Conservation (phyloP, 2,329 filamentous ascomycete genomes). For the Venturia oleaginea region DNA sequence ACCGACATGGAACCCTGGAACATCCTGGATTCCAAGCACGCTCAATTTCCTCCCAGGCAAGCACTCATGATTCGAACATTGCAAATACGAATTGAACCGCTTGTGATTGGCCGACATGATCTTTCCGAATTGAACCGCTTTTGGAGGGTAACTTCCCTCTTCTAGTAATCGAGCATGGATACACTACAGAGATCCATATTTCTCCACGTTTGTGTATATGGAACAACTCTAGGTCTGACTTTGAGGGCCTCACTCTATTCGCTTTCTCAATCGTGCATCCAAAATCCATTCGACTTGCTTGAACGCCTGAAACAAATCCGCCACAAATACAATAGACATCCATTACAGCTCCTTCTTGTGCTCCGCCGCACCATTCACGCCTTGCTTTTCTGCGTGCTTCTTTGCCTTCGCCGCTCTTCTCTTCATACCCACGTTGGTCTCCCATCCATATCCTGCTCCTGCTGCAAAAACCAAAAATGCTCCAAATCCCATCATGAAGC, state of each 20-base stretch:
- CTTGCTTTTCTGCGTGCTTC: not conserved
- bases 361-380: not conserved
- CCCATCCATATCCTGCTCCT: constrained; percentile 83
- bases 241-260: not conserved
- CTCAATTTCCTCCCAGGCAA: not conserved
- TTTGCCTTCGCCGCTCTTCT: constrained; percentile 21
- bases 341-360: constrained; percentile 5
- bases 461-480: constrained; percentile 81
- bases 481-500: constrained; percentile 67
- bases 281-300: not conserved
- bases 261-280: not conserved
- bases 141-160: not conserved
- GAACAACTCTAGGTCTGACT: not conserved
- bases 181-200: not conserved
- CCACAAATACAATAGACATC: not conserved
- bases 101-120: not conserved
- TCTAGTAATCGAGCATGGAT: not conserved
- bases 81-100: not conserved
- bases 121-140: not conserved
- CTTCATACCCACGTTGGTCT: constrained; percentile 43
- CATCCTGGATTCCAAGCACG: not conserved
- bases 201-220: not conserved
- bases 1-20: not conserved
- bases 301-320: not conserved
- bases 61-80: not conserved